Base-by-base conservation (phyloP, 2,329 filamentous ascomycete species). In the Monosporascus sp. region DNA sequence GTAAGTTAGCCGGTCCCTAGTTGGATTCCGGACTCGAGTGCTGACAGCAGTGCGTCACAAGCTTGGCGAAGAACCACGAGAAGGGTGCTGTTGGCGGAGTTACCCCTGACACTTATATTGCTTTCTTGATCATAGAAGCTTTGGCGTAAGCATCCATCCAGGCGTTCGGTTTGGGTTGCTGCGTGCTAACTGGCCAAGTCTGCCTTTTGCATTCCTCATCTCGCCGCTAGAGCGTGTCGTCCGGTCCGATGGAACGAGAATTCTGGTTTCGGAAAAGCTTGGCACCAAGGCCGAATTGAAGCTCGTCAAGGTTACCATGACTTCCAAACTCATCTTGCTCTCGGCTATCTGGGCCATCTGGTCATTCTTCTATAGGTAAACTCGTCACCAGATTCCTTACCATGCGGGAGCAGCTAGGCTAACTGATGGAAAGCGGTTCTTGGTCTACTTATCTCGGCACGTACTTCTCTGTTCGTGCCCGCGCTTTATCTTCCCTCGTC, bases 141-240 rank as follows among this genome's bases (percentile, higher is more conserved):
- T 59, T 77, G 54, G 74, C 74, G 65, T 70, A 55, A 60, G 66
- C 64, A 27, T 18, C 43, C 43, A 14, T 25, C 20, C 43, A 31
- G 20, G 11, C 20, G 8, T n/a, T n/a, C 43, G 18, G 17, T 17
- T 25, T 46, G 11, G 41, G 15, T 6, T 14, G 24, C 11, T 2
- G 22, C 20, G 38, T 52, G 22, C 39, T 51, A 22, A 54, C 52
- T 46, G 14, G 3, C 18, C 8, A 18, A 70, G 68, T 6, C 53
- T 77, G 1, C 74, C 74, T 4, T 75, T 76, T 37, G 74, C 74
- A 3, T 68, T 76, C 41, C 57, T 77, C n/a, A 75, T 76, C 20
- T 68, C 68, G 3, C 74, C 74, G 9, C 71, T 76, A 8, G 72
- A 76, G 47, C 63, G 66, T 2, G 73, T 76, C 1, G 71, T 77